A percentile compares a stretch with the other conserved stretches of the same genome.
phyloP scores from a whole-genome alignment of 116 monocot genomes.

The Cymodocea nodosa region DNA sequence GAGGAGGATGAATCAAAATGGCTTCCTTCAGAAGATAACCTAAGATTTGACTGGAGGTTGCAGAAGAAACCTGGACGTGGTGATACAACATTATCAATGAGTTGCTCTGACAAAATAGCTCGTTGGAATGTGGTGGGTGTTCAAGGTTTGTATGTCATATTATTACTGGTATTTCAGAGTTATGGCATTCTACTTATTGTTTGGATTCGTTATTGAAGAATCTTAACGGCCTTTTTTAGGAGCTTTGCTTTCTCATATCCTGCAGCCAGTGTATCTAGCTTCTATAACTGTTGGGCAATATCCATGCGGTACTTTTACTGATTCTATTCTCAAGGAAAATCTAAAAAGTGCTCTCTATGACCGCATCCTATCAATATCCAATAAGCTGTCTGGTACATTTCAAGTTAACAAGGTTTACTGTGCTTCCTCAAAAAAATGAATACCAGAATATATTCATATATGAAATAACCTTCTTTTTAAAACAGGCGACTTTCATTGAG shows the following conservation, averaged over 20 bases:
- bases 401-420: constrained; percentile 36
- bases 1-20: not conserved
- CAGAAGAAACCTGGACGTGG: constrained; percentile 92
- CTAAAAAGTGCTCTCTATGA: constrained; percentile 35
- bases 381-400: constrained; percentile 24
- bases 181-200: no score
- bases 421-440: not conserved
- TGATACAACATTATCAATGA: constrained; percentile 84
- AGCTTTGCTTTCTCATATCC: constrained; percentile 60
- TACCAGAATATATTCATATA: not conserved
- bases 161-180: not conserved
- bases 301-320: constrained; percentile 9
- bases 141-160: constrained; percentile 50
- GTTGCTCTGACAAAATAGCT: constrained; percentile 86
- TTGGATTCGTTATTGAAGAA: not conserved
- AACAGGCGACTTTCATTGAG: constrained; percentile 35
- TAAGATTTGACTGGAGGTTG: constrained; percentile 19
- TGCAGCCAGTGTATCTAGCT: constrained; percentile 72
- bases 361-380: constrained; percentile 24
- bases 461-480: not conserved
- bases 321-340: constrained; percentile 18
- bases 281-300: constrained; percentile 57
- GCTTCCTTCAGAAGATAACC: constrained; percentile 5
- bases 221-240: constrained; percentile 22
- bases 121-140: constrained; percentile 86